Evolutionary conservation across 2,329 filamentous ascomycete genomes (phyloP).

Genomic region (Cladosporium sp.): DNA sequence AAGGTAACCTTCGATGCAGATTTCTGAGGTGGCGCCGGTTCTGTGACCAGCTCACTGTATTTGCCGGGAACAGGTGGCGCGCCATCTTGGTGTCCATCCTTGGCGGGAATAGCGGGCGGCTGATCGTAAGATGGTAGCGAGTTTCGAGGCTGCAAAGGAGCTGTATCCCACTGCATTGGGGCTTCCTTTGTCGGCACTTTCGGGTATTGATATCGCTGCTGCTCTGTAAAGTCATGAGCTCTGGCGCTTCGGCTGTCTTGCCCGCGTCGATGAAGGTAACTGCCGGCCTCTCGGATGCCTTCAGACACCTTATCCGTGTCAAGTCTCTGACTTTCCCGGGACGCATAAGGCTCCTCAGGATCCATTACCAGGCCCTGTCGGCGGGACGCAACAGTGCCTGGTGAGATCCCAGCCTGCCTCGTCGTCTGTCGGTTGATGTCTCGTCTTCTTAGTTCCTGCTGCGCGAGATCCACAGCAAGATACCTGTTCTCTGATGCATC

Average conservation of each 20-base stretch:
- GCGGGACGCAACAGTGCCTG: constrained; percentile 32
- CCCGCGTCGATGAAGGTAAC: constrained; percentile 19
- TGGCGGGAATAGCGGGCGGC: constrained; percentile 25
- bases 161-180: constrained; percentile 31
- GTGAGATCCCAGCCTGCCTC: constrained; percentile 53
- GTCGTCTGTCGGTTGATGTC: constrained; percentile 50
- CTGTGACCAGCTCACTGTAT: background rate
- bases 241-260: constrained; percentile 10
- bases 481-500: constrained; percentile 68
- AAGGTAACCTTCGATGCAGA: constrained; percentile 51
- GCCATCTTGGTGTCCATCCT: constrained; percentile 17
- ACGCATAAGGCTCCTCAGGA: constrained; percentile 6
- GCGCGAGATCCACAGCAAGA: constrained; percentile 70
- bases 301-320: constrained; percentile 13
- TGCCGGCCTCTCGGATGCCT: constrained; percentile 24
- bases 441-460: constrained; percentile 64
- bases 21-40: background rate
- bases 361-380: constrained; percentile 25
- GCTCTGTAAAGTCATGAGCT: background rate
- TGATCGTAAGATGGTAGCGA: background rate
- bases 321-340: background rate
- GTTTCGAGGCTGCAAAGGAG: constrained; percentile 17
- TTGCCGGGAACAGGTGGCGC: constrained; percentile 11
- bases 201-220: constrained; percentile 38
- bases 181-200: constrained; percentile 38